Evolutionary conservation across 805 yeast species (phyloP).

Genomic region (Candida andamanensis): DNA sequence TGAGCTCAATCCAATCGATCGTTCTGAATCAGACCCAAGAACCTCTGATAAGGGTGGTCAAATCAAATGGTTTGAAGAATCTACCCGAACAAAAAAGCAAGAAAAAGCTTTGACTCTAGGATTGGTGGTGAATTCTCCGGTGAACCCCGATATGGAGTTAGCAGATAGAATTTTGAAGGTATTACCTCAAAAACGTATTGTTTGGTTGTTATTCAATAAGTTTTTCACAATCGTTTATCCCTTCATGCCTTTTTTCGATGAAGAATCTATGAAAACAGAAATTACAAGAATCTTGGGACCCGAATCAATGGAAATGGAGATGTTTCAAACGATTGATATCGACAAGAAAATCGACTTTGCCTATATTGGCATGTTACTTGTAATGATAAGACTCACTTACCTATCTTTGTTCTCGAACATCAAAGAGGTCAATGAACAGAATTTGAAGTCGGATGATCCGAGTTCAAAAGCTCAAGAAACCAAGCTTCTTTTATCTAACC

Average conservation of each 20-base stretch:
- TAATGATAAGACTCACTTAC: constrained; percentile 32
- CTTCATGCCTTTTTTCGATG: constrained; percentile 64
- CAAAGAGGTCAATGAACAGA: constrained; percentile 23
- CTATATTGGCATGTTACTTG: constrained; percentile 26
- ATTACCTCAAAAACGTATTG: constrained; percentile 50
- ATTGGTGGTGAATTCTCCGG: constrained; percentile 8
- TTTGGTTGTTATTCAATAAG: constrained; percentile 53
- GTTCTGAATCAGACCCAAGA: neutral
- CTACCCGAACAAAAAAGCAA: neutral
- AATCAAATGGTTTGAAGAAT: neutral
- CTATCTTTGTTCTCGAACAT: constrained; percentile 35
- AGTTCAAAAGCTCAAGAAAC: constrained; percentile 18
- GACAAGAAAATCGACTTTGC: constrained; percentile 32
- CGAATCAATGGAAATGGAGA: constrained; percentile 18
- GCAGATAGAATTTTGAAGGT: constrained; percentile 37
- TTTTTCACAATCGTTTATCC: constrained; percentile 59
- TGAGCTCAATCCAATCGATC: too few species aligned
- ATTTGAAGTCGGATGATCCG: constrained; percentile 19
- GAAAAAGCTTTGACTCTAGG: constrained; percentile 30
- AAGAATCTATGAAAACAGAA: constrained; percentile 41
- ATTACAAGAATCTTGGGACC: constrained; percentile 43
- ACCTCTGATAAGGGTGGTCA: neutral
- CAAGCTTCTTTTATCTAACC: constrained; percentile 25
- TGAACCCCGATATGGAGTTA: constrained; percentile 13
- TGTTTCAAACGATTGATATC: constrained; percentile 19